Conservation (phyloP, 169 alveolate genomes). For the Plasmodium reichenowi region DNA sequence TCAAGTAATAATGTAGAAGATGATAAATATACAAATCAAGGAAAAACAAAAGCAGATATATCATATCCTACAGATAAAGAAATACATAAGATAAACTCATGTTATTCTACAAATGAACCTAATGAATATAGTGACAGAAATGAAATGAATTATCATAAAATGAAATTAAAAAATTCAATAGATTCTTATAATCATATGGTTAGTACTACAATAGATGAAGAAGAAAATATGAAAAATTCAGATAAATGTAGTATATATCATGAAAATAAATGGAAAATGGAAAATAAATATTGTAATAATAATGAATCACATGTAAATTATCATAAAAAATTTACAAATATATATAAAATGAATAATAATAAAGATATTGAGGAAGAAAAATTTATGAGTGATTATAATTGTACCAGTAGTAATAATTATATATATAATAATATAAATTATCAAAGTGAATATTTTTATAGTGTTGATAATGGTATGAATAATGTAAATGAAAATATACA, state of each 20-base stretch:
- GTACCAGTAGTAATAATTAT: no score
- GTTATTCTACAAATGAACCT: slow-evolving; percentile 14
- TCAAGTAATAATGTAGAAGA: slow-evolving; percentile 25
- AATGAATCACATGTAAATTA: neutral
- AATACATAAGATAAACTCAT: slow-evolving; percentile 5
- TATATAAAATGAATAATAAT: neutral
- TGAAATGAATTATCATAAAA: neutral
- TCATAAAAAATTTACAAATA: slow-evolving; percentile 1
- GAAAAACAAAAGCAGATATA: neutral
- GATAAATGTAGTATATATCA: neutral
- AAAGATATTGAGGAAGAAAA: slow-evolving; percentile 14
- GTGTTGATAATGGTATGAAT: no score
- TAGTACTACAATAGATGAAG: neutral
- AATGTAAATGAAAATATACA: no score
- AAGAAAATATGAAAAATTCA: neutral
- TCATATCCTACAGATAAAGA: neutral
- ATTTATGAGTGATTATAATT: neutral
- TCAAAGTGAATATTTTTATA: no score
- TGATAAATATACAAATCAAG: slow-evolving; percentile 2
- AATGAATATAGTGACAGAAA: slow-evolving; percentile 29
- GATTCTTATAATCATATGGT: neutral
- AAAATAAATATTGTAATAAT: neutral
- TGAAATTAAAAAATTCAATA: neutral
- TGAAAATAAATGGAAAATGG: neutral
- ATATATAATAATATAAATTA: no score